Evolutionary conservation across 768 basidiomycete species (phyloP), one percentile per base, ranked within the genome.

Genomic region (Melanogaster broomeanus): DNA sequence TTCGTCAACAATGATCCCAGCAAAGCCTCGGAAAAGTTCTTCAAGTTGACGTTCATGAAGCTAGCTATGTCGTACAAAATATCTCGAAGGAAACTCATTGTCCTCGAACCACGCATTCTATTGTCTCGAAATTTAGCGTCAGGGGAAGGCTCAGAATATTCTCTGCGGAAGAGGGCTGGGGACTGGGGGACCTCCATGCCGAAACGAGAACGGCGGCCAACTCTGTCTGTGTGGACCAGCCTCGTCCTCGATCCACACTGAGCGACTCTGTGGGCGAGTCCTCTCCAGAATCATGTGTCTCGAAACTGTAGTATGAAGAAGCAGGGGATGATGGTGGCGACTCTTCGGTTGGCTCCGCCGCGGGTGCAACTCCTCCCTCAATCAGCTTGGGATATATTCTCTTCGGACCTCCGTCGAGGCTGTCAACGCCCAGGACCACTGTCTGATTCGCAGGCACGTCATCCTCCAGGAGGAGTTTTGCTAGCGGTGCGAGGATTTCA

Each of bases 401-500:
- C n/a, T 15, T 28, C 19, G 21, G 40, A 22, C 31, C 48, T 11
- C 31, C 27, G 16, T 49, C 27, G 39, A 39, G 0, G 28, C 28
- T 30, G 28, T 30, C 28, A 11, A 30, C 28, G 27, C 22, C 16
- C 39, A 49, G 21, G 39, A 41, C 10, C 21, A 49, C 48, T 9
- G 25, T 41, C 39, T 39, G 30, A 11, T 39, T 18, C 40, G 38
- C 48, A 21, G 35, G 48, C 39, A 49, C 39, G 30, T 49, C 35
- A 16, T 39, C 22, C 18, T 28, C 39, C n/a, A 49, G 48, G 16
- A 49, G 38, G 38, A 49, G 48, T 15, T 39, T 49, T 30, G 48
- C 39, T 5, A 49, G 48, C 3, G 48, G 48, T 42, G 38, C 35
- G 4, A 49, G 38, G 38, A 49, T 30, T 28, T 49, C 39, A 6